Percentiles rank a stretch among this genome's conserved stretches.
These are phyloP conservation scores for Neurospora sp. DNA, from an alignment of 2,329 filamentous ascomycete genomes.

Conservation along the genomic window DNA sequence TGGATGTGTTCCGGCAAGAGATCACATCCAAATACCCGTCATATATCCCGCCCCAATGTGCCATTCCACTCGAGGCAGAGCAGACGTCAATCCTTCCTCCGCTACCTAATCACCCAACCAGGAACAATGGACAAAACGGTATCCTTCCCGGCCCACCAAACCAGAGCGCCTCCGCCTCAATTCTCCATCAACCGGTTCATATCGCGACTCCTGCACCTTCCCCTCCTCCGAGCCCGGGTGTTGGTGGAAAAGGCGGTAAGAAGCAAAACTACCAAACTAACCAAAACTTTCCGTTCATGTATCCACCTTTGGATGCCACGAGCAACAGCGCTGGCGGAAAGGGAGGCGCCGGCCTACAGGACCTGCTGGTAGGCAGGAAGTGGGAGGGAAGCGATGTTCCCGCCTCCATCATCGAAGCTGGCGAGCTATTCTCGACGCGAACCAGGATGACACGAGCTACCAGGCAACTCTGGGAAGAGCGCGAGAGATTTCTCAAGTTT, in stretches of 20 bases:
- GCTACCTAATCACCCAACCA: slow-evolving; percentile 62
- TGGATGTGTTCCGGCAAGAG: too few relatives aligned
- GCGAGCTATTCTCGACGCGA: slow-evolving; percentile 78
- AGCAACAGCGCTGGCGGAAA: slow-evolving; percentile 90
- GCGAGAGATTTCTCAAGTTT: slow-evolving; percentile 83
- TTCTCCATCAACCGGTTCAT: slow-evolving; percentile 90
- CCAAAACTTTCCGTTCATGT: slow-evolving; percentile 96
- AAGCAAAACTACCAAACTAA: slow-evolving; percentile 99
- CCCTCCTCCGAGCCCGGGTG: slow-evolving; percentile 79
- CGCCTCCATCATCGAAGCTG: slow-evolving; percentile 88
- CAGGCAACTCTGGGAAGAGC: slow-evolving; percentile 88
- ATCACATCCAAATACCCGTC: slow-evolving; percentile 97
- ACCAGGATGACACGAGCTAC: slow-evolving; percentile 89
- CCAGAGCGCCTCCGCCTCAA: slow-evolving; percentile 59
- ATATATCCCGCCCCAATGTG: slow-evolving; percentile 78
- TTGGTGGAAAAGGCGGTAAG: slow-evolving; percentile 87
- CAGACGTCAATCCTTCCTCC: slow-evolving; percentile 86
- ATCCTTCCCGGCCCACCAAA: slow-evolving; percentile 49
- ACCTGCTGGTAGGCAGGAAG: slow-evolving; percentile 67
- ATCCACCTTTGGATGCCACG: slow-evolving; percentile 79
- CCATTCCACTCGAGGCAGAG: slow-evolving; percentile 79
- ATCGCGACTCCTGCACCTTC: slow-evolving; percentile 98
- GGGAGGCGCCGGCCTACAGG: slow-evolving; percentile 70
- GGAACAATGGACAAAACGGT: slow-evolving; percentile 50
- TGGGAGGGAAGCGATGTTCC: slow-evolving; percentile 96